Conservation (phyloP, 495 filamentous ascomycete species). For the Lophiotrema nucula region DNA sequence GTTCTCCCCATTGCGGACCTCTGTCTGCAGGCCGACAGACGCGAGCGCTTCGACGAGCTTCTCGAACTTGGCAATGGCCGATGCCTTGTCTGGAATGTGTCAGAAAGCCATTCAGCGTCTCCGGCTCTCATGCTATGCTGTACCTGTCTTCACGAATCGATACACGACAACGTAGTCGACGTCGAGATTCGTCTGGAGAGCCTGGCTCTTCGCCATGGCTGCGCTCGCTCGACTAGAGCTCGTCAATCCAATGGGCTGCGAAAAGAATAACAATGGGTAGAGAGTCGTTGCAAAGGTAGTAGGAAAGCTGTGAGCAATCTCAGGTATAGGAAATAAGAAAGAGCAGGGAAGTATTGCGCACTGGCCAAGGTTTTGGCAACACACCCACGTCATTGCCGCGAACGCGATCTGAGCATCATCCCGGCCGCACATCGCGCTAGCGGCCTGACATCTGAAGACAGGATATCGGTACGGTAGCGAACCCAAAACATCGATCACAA, state of each 20-base stretch:
- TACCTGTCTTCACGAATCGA: slow-evolving; percentile 64
- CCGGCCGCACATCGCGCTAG: background rate
- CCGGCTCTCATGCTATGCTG: background rate
- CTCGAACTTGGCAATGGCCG: slow-evolving; percentile 70
- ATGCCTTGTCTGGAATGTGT: slow-evolving; percentile 55
- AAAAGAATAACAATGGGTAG: too few relatives aligned
- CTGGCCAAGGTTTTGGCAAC: too few relatives aligned
- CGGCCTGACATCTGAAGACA: too few relatives aligned
- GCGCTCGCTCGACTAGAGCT: background rate
- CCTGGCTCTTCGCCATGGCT: slow-evolving; percentile 39
- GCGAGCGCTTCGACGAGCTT: slow-evolving; percentile 71
- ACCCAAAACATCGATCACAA: too few relatives aligned
- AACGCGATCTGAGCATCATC: background rate
- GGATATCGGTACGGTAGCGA: too few relatives aligned
- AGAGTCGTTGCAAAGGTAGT: too few relatives aligned
- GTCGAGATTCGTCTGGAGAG: slow-evolving; percentile 56
- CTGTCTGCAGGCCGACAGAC: slow-evolving; percentile 73
- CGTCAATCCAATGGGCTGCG: background rate
- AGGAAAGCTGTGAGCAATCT: too few relatives aligned
- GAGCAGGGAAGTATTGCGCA: too few relatives aligned
- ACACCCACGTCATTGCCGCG: background rate
- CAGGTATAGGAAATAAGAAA: too few relatives aligned
- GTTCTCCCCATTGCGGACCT: slow-evolving; percentile 78
- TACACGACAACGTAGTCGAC: slow-evolving; percentile 95
- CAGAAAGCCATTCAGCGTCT: background rate